Evolutionary conservation across 2,329 filamentous ascomycete genomes (phyloP).

Genomic region (Grosmannia huntii): DNA sequence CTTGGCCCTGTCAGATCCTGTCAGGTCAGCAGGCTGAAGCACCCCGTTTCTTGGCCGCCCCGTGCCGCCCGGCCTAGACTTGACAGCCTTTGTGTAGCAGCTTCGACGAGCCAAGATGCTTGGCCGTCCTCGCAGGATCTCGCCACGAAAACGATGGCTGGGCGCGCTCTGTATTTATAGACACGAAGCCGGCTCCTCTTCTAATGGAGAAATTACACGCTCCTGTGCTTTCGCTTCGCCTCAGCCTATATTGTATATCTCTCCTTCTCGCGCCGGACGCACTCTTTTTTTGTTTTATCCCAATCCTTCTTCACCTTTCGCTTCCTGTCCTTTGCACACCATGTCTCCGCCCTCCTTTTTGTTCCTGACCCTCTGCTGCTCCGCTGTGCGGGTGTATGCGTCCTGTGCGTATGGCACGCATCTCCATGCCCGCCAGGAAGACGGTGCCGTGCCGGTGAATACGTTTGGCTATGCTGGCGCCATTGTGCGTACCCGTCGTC

Average conservation of each 20-base stretch:
- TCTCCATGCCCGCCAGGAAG: slow-evolving; percentile 20
- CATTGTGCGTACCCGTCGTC: slow-evolving; percentile 16
- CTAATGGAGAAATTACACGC: too few relatives aligned
- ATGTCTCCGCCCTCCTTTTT: neutral
- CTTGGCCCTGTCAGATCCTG: neutral
- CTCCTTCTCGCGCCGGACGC: neutral
- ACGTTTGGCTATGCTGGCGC: slow-evolving; percentile 25
- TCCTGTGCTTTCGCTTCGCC: neutral
- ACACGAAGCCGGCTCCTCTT: neutral
- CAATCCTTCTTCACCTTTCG: neutral
- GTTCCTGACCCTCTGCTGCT: neutral
- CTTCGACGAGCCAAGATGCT: neutral
- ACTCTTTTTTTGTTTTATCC: neutral
- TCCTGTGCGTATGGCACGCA: slow-evolving; percentile 28
- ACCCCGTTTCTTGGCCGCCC: neutral
- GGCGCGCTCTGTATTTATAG: neutral
- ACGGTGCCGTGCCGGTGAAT: slow-evolving; percentile 19
- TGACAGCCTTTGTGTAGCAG: neutral
- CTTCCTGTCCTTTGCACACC: neutral
- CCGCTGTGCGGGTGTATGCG: slow-evolving; percentile 6
- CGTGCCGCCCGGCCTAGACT: too few relatives aligned
- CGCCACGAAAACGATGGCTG: too few relatives aligned
- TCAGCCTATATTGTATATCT: neutral
- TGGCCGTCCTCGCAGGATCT: neutral
- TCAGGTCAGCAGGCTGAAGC: neutral